Percentiles rank a stretch among this genome's conserved stretches.
phyloP scores from a whole-genome alignment of 2,329 filamentous ascomycete genomes.

The Colletotrichum sansevieriae region DNA sequence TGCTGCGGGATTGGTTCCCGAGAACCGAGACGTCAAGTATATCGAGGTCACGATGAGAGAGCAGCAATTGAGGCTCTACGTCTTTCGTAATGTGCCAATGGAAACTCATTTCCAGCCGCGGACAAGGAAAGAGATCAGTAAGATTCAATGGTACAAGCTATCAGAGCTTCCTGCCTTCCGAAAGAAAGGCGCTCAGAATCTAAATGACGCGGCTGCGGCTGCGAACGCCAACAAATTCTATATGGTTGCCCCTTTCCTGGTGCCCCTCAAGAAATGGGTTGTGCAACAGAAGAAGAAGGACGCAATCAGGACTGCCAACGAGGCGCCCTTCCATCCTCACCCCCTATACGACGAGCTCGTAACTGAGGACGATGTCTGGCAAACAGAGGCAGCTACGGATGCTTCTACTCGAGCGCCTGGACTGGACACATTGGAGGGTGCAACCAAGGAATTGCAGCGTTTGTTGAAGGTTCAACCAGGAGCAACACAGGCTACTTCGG shows the following conservation, averaged over 20 bases:
- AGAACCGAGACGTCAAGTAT: constrained; percentile 77
- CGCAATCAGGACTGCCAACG: constrained; percentile 58
- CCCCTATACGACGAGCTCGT: constrained; percentile 67
- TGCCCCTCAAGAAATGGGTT: constrained; percentile 90
- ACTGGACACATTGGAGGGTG: constrained; percentile 63
- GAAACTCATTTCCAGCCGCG: constrained; percentile 89
- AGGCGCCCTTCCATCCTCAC: constrained; percentile 57
- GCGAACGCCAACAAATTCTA: constrained; percentile 90
- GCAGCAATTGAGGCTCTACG: constrained; percentile 92
- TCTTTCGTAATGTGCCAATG: constrained; percentile 89
- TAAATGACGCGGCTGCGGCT: constrained; percentile 67
- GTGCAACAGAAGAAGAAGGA: constrained; percentile 84
- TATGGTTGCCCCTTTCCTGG: constrained; percentile 95
- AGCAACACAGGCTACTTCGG: constrained; percentile 62
- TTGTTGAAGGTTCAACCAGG: constrained; percentile 68
- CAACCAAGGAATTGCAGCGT: constrained; percentile 65
- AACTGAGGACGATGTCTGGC: constrained; percentile 73
- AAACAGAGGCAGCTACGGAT: constrained; percentile 52
- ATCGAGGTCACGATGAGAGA: constrained; percentile 93
- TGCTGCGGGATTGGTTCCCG: constrained; percentile 80
- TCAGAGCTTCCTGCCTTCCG: constrained; percentile 87
- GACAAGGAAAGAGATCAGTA: constrained; percentile 97
- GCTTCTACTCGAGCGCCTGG: constrained; percentile 51
- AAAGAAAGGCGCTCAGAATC: constrained; percentile 71
- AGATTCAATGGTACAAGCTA: constrained; percentile 94